Base-by-base conservation (phyloP, 179 eudicot genomes). In the Silene coronaria region DNA sequence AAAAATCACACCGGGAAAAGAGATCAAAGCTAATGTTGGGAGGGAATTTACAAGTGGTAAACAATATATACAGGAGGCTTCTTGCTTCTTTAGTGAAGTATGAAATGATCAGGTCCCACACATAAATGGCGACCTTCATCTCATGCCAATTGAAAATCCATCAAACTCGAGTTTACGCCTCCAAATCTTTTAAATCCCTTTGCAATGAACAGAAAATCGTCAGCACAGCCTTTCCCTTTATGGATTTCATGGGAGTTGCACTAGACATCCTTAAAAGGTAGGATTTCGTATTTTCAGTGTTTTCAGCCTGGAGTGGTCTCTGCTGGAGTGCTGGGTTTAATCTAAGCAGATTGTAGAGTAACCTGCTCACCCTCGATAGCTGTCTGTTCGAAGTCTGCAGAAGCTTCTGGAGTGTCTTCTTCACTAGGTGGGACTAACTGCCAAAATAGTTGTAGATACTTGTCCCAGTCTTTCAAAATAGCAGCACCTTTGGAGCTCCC, bases 401-500 rank as follows among this genome's bases (percentile, higher is more conserved):
- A 88, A 46, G 98, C 98, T 88, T 94, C 98, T 3, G 98, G 98
- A 12, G 97, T 94, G 89, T 94, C 98, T 90, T 94, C 98, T 79
- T 94, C 97, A 79, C 98, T 94, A 10, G 98, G 98, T 14, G 99
- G 99, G 64, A 95, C 99, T 74, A 95, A 84, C 77, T 95, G 99
- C 99, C 99, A 95, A 76, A 95, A 95, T 21, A 95, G 88, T 57
- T 90, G 83, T 72, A 95, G 84, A 76, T 90, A 95, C 80, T 80
- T 95, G 81, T 95, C 96, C 99, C 99, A 95, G 32, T 95, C 99
- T 55, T 95, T 88, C 48, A 95, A 81, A 46, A 95, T 89, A 22
- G 85, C 45, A 34, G 97, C 85, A 34, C 99, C 99, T 85, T 89
- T 95, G 83, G 85, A 68, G 77, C 97, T 95, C 53, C 97, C 97